Evolutionary conservation across 495 filamentous ascomycete genomes (phyloP).

Genomic region (Staphylotrichum tortipilum): DNA sequence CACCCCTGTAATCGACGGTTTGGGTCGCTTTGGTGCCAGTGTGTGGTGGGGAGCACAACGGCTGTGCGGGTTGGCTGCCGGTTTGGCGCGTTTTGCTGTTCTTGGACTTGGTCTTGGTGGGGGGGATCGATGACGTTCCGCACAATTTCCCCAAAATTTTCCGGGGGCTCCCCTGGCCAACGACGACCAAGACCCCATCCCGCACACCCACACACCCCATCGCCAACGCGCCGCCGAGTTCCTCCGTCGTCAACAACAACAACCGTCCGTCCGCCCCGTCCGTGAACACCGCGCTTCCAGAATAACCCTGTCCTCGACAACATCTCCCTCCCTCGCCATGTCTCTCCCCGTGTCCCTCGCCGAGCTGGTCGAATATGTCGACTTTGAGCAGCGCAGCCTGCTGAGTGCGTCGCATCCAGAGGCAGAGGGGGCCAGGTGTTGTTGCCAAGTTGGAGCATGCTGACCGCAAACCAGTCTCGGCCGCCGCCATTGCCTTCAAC

Average conservation of each 20-base stretch:
- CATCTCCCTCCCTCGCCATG: constrained; percentile 15
- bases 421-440: too few relatives aligned
- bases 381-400: constrained; percentile 57
- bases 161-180: background rate
- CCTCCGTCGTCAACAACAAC: too few relatives aligned
- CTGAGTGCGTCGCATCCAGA: constrained; percentile 39
- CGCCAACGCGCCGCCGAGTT: too few relatives aligned
- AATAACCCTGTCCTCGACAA: too few relatives aligned
- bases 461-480: constrained; percentile 48
- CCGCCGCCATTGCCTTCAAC: constrained; percentile 61
- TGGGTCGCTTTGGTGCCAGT: too few relatives aligned
- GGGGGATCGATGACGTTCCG: constrained; percentile 8
- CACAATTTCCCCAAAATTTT: constrained; percentile 3
- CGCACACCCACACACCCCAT: too few relatives aligned
- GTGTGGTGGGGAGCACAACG: background rate
- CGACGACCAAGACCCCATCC: too few relatives aligned
- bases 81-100: too few relatives aligned
- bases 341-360: constrained; percentile 22
- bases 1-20: background rate
- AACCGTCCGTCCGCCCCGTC: background rate
- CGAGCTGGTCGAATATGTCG: constrained; percentile 43
- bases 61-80: background rate
- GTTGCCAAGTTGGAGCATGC: background rate
- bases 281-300: background rate
- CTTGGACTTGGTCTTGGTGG: too few relatives aligned